These are phyloP conservation scores for Vitis amurensis DNA, from an alignment of 164 flowering plant species.

Conservation along the genomic window DNA sequence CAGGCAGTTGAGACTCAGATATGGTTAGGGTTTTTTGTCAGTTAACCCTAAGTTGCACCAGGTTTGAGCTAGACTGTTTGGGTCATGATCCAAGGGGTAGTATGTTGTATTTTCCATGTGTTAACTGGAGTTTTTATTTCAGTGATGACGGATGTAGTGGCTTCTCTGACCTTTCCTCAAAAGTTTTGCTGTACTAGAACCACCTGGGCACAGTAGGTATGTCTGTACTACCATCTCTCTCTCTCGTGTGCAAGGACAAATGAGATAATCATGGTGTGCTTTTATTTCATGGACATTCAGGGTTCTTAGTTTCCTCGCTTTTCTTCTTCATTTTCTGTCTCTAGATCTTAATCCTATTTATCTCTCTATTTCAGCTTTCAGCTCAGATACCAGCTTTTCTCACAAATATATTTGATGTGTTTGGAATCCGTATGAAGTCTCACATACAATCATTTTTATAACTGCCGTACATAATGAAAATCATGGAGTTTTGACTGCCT, in stretches of 20 bases:
- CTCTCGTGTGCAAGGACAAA: neutral
- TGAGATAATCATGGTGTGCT: conserved; percentile 1
- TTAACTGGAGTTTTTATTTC: neutral
- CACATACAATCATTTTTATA: neutral
- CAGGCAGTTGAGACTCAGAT: neutral
- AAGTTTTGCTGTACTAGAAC: neutral
- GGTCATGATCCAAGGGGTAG: neutral
- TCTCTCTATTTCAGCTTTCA: neutral
- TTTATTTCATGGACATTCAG: conserved; percentile 6
- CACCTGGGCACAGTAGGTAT: conserved; percentile 7
- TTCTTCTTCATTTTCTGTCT: neutral
- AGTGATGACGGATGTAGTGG: neutral
- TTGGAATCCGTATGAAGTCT: conserved; percentile 1
- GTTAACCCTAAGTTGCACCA: neutral
- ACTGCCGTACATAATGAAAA: neutral
- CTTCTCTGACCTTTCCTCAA: neutral
- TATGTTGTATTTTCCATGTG: neutral
- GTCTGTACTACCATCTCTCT: conserved; percentile 14
- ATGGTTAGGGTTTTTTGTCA: conserved; percentile 13
- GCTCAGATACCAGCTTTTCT: conserved; percentile 1
- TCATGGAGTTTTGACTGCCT: conserved; percentile 4
- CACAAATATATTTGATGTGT: neutral
- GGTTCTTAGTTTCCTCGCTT: neutral
- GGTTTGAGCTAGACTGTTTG: neutral
- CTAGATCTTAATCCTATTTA: neutral